A percentile compares a stretch with the other conserved stretches of the same genome.
Evolutionary conservation across 2,329 filamentous ascomycete genomes (phyloP).

Genomic region (Penicillium brevicompactum): DNA sequence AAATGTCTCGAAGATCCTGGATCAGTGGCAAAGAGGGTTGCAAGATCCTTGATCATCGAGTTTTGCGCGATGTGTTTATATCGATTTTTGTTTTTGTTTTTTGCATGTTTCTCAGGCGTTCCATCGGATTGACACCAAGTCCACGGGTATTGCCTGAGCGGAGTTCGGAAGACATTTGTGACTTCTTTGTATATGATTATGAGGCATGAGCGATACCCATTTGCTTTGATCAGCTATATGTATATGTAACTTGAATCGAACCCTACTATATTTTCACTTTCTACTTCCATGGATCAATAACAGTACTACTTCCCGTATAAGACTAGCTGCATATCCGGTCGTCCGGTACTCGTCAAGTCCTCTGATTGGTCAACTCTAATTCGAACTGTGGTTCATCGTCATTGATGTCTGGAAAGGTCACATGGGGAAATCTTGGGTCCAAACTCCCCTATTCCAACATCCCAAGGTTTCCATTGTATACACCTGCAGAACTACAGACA

Average conservation of each 20-base stretch:
- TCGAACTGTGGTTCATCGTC: neutral
- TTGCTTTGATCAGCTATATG: neutral
- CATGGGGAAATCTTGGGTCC: neutral
- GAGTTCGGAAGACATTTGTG: neutral
- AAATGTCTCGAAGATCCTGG: constrained; percentile 41
- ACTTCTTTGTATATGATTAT: neutral
- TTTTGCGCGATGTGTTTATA: too few species aligned
- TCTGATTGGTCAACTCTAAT: neutral
- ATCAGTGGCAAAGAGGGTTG: constrained; percentile 27
- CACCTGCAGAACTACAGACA: too few species aligned
- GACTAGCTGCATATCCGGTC: neutral
- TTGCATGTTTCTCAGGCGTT: neutral
- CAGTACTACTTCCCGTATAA: neutral
- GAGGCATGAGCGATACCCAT: neutral
- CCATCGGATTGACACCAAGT: too few species aligned
- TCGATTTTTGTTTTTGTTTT: neutral
- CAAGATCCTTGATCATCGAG: neutral
- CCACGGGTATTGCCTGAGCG: neutral
- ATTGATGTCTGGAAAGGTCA: neutral
- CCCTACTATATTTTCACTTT: neutral
- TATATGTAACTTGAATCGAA: neutral
- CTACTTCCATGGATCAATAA: neutral
- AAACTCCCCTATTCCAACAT: neutral
- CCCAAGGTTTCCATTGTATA: too few species aligned
- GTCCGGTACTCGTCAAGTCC: neutral